Evolutionary conservation across 1,139 yeast genomes (phyloP).

Genomic region (Pichia sp.): DNA sequence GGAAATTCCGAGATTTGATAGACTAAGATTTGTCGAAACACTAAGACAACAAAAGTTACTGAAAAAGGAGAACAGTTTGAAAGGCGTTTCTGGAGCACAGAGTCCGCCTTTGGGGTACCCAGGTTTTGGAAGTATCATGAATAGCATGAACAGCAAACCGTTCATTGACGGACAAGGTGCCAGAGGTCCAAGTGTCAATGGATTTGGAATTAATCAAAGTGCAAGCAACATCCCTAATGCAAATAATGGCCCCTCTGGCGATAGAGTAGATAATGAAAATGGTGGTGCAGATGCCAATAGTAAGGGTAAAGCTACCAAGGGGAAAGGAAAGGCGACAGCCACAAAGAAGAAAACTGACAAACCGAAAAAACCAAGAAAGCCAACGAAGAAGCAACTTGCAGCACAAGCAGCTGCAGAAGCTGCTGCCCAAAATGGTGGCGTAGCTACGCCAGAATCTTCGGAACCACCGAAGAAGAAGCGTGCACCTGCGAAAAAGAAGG

Average conservation of each 20-base stretch:
- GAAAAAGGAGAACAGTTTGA: slow-evolving; percentile 20
- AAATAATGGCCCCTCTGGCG: not conserved
- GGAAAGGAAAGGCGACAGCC: slow-evolving; percentile 11
- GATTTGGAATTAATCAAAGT: not conserved
- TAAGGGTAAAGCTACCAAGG: slow-evolving; percentile 7
- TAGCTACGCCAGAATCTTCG: slow-evolving; percentile 14
- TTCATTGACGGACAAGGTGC: not conserved
- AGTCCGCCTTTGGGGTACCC: slow-evolving; percentile 8
- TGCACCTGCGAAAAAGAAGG: slow-evolving; percentile 21
- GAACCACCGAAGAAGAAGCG: slow-evolving; percentile 25
- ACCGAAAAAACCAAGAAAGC: slow-evolving; percentile 25
- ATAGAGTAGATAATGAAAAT: slow-evolving; percentile 1
- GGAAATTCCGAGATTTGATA: slow-evolving; percentile 40
- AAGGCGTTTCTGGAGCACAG: slow-evolving; percentile 6
- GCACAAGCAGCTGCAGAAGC: slow-evolving; percentile 19
- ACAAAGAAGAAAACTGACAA: slow-evolving; percentile 19
- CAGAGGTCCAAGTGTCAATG: not conserved
- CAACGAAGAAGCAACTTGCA: slow-evolving; percentile 28
- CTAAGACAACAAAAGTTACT: slow-evolving; percentile 28
- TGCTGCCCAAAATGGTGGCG: slow-evolving; percentile 10
- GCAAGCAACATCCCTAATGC: not conserved
- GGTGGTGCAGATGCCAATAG: slow-evolving; percentile 7
- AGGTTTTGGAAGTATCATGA: slow-evolving; percentile 5
- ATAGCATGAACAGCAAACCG: slow-evolving; percentile 1
- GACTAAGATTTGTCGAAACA: slow-evolving; percentile 43